Evolutionary conservation across 2,329 filamentous ascomycete species (phyloP), one percentile per base, ranked within the genome.

Genomic region (Huntiella savannae): DNA sequence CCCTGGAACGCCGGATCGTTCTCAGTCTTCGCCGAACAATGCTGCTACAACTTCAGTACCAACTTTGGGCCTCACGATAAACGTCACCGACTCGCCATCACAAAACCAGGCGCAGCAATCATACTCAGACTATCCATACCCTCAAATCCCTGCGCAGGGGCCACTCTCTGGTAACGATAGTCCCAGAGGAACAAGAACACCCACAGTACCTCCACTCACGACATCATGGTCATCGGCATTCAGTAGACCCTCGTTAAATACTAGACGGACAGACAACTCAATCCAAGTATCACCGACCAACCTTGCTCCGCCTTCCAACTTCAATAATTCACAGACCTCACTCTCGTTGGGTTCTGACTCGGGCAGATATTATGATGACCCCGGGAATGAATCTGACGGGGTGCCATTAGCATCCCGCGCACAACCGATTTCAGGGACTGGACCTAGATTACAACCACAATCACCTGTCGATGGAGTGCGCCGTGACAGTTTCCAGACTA

Each of bases 401-500:
- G 64, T 71, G 11, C 75, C 75, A 19, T 62, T 79, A 43, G 73
- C 71, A 11, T 63, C 65, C n/a, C 59, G 65, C 37, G 68, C 68
- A 19, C 68, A 73, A 53, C 69, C 73, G 4, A 77, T 73, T 16
- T 64, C 69, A 4, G 48, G 48, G 13, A 33, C 44, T 3, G 45
- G 44, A 4, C 67, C 70, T 13, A 62, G 67, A 11, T 57, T 73
- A 33, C 57, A 58, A 36, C 61, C 66, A 13, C 60, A 60, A 4
- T 50, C 48, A 12, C 58, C 58, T 13, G 54, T 57, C 4, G 66
- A 68, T 13, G 55, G 62, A 11, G 62, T 63, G 45, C 59, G 63
- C 32, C 63, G 68, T 49, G 66, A 73, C 51, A 75, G 75, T 52
- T 74, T 75, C 49, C 70, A 74, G 56, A 74, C 70, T 0, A 63